Conservation (phyloP, 2,329 filamentous ascomycete genomes). For the Colletotrichum paranaense region DNA sequence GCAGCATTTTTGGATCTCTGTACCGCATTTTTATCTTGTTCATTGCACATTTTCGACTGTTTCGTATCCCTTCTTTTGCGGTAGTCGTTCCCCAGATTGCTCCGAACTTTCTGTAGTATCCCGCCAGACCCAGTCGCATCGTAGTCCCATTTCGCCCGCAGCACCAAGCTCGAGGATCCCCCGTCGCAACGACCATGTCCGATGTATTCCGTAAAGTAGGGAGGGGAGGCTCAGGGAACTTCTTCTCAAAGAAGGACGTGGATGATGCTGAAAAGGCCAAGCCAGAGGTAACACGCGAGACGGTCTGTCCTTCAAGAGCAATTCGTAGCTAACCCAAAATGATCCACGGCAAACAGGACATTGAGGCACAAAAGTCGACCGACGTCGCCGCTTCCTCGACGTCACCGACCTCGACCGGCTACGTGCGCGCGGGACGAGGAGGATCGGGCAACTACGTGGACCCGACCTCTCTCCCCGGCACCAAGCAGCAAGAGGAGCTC, state of each 20-base stretch:
- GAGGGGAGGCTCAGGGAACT: conserved; percentile 74
- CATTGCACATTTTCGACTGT: neutral
- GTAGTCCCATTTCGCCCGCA: neutral
- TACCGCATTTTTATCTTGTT: neutral
- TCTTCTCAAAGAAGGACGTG: conserved; percentile 63
- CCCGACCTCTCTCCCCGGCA: conserved; percentile 45
- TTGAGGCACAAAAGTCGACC: conserved; percentile 45
- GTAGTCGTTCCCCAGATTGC: neutral
- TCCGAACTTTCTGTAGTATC: neutral
- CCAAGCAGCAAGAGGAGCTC: conserved; percentile 48
- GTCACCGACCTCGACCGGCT: conserved; percentile 36
- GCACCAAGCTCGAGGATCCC: neutral
- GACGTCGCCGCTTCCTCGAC: conserved; percentile 38
- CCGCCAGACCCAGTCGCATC: neutral
- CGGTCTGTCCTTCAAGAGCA: neutral
- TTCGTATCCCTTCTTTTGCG: neutral
- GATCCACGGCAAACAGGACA: conserved; percentile 39
- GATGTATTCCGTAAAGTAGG: conserved; percentile 65
- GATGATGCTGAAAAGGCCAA: conserved; percentile 53
- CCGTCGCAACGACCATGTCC: conserved; percentile 32
- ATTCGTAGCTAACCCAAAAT: conserved; percentile 1
- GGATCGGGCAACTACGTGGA: conserved; percentile 71
- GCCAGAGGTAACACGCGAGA: conserved; percentile 23
- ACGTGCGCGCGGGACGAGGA: conserved; percentile 64
- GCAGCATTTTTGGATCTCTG: neutral